Conservation (phyloP, 2,329 filamentous ascomycete species). For the Xylaria digitata region DNA sequence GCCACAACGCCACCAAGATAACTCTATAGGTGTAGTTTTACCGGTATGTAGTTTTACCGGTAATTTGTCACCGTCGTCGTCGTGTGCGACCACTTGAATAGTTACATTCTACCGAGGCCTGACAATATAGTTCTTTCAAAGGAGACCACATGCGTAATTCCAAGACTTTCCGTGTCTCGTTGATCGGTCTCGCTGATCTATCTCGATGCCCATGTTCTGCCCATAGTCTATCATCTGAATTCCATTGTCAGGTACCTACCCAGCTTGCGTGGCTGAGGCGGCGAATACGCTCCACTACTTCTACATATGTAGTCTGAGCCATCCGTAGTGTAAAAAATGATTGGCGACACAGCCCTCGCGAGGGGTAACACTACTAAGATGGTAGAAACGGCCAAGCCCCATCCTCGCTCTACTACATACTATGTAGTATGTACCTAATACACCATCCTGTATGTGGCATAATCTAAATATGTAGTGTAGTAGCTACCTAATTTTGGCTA, state of each 20-base stretch:
- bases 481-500: no score
- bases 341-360: conserved; percentile 25
- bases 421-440: background rate
- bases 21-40: background rate
- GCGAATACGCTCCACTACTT: conserved; percentile 5
- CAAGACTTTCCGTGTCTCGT: background rate
- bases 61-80: conserved; percentile 18
- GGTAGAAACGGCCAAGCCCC: conserved; percentile 21
- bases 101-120: conserved; percentile 4
- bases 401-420: background rate
- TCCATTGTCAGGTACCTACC: background rate
- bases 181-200: no score
- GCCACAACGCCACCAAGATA: conserved; percentile 21
- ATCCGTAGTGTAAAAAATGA: background rate
- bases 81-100: background rate
- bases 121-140: background rate
- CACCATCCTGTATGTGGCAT: no score
- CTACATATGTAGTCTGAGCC: conserved; percentile 21
- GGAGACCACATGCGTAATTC: background rate
- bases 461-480: no score
- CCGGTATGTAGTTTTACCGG: background rate
- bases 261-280: conserved; percentile 27
- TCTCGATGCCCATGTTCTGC: no score
- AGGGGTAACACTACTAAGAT: conserved; percentile 3
- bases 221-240: background rate